These are phyloP conservation scores for cucumber (Cucumis sativus) DNA, from an alignment of 306 rosid species.

Conservation along the genomic window Cucumber_9930_V3 NC_026658.2:1583001-1583500, in stretches of 20 bases:
- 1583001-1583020: neutral
- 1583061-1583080: neutral
- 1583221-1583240: neutral
- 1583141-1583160: neutral
- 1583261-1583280: neutral
- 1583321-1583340: neutral
- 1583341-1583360: neutral
- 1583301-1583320: neutral
- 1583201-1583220: neutral
- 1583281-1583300: neutral
- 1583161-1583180: neutral
- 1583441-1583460: neutral
- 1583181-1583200: neutral
- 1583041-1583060: neutral
- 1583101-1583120: neutral
- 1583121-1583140: neutral
- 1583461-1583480: neutral
- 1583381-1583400: neutral
- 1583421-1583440: neutral
- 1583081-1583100: neutral
- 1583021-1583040: neutral
- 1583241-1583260: neutral
- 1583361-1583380: neutral
- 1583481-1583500: neutral
- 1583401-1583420: neutral